phyloP scores from a whole-genome alignment of 768 basidiomycete genomes.

The Suillus ampliporus region DNA sequence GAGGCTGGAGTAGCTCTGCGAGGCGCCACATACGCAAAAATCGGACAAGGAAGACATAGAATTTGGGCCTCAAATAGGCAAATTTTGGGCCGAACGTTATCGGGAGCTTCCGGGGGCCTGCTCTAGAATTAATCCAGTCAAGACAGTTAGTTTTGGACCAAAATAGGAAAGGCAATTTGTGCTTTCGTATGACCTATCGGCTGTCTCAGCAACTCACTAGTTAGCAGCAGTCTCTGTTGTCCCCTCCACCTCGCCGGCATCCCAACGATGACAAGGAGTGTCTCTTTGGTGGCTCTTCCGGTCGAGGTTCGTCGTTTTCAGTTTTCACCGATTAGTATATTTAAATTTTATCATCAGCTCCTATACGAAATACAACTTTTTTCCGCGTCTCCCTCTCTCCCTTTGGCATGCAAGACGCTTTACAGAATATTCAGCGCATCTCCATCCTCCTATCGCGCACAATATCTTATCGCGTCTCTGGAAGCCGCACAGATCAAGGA shows the following conservation, averaged over 20 bases:
- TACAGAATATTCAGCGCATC: constrained; percentile 58
- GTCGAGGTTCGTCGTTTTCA: constrained; percentile 37
- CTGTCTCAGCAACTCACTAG: too few species aligned
- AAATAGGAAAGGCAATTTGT: too few species aligned
- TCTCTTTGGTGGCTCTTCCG: constrained; percentile 35
- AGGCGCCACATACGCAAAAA: too few species aligned
- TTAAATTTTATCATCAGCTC: constrained; percentile 52
- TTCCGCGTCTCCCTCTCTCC: constrained; percentile 69
- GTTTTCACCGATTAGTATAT: background rate
- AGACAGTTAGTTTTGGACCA: too few species aligned
- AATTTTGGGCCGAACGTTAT: too few species aligned
- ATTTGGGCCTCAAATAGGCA: too few species aligned
- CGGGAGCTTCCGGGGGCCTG: too few species aligned
- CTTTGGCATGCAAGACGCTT: constrained; percentile 59
- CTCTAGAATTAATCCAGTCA: too few species aligned
- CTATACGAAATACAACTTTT: constrained; percentile 78
- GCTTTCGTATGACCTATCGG: too few species aligned
- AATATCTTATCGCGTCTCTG: constrained; percentile 59
- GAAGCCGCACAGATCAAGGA: constrained; percentile 23
- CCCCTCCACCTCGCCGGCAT: background rate
- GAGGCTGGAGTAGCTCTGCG: too few species aligned
- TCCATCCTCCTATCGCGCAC: constrained; percentile 63
- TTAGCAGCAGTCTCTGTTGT: background rate
- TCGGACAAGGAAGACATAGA: too few species aligned
- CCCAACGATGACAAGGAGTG: background rate